A percentile compares a stretch with the other conserved stretches of the same genome.
These are phyloP conservation scores for Trichoderma cornu-damae DNA, from an alignment of 2,329 filamentous ascomycete genomes.

Conservation along the genomic window DNA sequence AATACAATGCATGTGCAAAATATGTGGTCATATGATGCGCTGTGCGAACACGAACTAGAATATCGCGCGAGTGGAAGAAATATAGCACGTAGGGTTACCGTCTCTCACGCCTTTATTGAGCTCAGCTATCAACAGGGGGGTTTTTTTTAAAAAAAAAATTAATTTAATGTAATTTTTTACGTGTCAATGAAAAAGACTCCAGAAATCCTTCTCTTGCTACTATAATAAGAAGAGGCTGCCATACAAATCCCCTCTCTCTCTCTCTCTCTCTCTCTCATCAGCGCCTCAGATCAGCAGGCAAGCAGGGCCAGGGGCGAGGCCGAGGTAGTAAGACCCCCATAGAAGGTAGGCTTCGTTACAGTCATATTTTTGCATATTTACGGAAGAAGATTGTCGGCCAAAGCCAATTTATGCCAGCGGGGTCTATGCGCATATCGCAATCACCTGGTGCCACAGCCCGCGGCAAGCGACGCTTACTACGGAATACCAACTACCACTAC, in stretches of 20 bases:
- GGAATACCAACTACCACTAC: too few species aligned
- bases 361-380: too few species aligned
- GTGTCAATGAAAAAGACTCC: neutral
- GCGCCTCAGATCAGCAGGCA: neutral
- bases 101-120: neutral
- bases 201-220: neutral
- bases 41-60: too few species aligned
- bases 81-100: too few species aligned
- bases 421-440: neutral
- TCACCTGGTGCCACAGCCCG: neutral
- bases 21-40: too few species aligned
- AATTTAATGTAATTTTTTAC: neutral
- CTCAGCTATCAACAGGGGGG: neutral
- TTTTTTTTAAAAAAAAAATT: too few species aligned
- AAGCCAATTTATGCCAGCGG: neutral
- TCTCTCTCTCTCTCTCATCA: neutral
- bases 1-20: too few species aligned
- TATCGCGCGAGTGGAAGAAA: too few species aligned
- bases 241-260: neutral
- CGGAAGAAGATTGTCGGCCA: neutral
- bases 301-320: neutral
- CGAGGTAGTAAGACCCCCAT: constrained; percentile 2
- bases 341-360: neutral
- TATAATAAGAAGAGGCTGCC: neutral
- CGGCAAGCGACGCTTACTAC: too few species aligned